These are phyloP conservation scores for Alternaria sp. DNA, from an alignment of 2,329 filamentous ascomycete species.

Conservation along the genomic window DNA sequence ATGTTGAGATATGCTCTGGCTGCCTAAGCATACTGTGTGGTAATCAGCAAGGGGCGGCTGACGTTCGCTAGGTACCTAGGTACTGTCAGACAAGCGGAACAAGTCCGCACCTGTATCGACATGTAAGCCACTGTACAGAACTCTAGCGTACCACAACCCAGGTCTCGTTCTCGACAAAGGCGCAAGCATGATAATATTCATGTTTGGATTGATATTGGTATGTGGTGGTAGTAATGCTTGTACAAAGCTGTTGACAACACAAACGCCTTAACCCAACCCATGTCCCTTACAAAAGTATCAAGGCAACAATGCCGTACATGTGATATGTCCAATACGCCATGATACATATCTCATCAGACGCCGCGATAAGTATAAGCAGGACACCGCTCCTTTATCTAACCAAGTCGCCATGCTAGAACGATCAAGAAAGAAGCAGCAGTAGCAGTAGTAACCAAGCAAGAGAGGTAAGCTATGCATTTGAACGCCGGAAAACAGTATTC, in stretches of 20 bases:
- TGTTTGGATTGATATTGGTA: not conserved
- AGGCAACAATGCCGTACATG: not conserved
- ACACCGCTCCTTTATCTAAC: constrained; percentile 9
- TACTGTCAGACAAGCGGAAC: not conserved
- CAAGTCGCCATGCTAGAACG: constrained; percentile 9
- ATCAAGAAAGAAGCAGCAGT: not conserved
- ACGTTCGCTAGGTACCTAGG: not conserved
- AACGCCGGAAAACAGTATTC: not conserved
- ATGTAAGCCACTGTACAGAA: not conserved
- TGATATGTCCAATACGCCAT: not conserved
- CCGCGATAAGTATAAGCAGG: not conserved
- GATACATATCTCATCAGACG: not conserved
- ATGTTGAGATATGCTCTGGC: not conserved
- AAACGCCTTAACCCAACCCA: not conserved
- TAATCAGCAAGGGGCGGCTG: not conserved
- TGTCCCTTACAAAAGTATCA: not conserved
- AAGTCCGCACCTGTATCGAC: not conserved
- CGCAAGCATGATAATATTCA: not conserved
- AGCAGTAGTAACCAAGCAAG: not conserved
- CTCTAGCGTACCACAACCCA: not conserved
- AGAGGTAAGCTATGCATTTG: not conserved
- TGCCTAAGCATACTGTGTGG: not conserved
- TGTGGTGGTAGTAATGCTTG: not conserved
- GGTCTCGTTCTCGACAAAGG: not conserved
- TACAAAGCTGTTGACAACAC: not conserved